Conservation (phyloP, 2,329 filamentous ascomycete genomes). For the Penicillium digitatum region DNA sequence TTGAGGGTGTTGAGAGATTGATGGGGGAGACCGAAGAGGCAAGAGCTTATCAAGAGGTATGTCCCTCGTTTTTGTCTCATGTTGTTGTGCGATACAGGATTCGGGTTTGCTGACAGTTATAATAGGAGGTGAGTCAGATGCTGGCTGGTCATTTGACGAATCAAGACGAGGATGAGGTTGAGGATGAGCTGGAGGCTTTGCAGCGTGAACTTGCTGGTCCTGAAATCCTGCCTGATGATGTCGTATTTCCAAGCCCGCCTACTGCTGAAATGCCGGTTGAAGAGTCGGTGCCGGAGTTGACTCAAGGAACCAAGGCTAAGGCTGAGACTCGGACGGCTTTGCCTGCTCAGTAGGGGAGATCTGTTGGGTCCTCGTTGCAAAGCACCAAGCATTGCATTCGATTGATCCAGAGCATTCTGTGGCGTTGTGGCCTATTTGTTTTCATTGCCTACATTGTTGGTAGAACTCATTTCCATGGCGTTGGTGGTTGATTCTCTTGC, state of each 20-base stretch:
- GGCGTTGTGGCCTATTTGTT: constrained; percentile 24
- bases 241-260: constrained; percentile 28
- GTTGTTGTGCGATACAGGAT: not conserved
- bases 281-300: constrained; percentile 25
- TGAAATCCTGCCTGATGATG: constrained; percentile 38
- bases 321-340: constrained; percentile 24
- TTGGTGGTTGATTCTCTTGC: not conserved
- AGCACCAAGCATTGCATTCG: constrained; percentile 13
- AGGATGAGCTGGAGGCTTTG: constrained; percentile 84
- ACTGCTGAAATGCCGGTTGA: constrained; percentile 12
- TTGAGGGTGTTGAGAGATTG: constrained; percentile 90
- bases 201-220: constrained; percentile 57
- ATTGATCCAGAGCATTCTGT: constrained; percentile 20
- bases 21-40: constrained; percentile 91
- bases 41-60: constrained; percentile 80
- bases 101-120: constrained; percentile 8
- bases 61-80: constrained; percentile 20
- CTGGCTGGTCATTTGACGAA: constrained; percentile 83
- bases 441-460: not conserved
- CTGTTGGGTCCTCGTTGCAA: not conserved
- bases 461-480: constrained; percentile 6
- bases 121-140: constrained; percentile 86
- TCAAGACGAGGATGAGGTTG: constrained; percentile 95
- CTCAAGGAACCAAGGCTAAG: constrained; percentile 28
- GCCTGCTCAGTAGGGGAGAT: constrained; percentile 21